Conservation (phyloP, 2,329 filamentous ascomycete species). For the Fusarium irregulare region DNA sequence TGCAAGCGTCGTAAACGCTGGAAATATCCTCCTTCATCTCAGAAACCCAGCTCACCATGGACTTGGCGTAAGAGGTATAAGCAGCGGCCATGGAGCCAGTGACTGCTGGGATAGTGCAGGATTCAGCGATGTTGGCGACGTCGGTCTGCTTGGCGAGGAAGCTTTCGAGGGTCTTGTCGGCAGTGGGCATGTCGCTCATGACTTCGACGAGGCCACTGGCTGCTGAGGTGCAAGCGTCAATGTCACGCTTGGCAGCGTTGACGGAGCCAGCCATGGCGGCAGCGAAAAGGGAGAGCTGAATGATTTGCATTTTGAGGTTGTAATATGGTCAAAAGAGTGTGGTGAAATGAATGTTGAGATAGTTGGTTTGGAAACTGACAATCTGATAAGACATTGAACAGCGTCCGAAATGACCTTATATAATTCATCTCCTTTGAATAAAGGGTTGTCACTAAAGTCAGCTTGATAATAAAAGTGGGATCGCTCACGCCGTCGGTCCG, state of each 20-base stretch:
- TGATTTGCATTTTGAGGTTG: neutral
- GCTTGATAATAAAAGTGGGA: neutral
- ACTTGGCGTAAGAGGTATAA: slow-evolving; percentile 5
- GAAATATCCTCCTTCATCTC: neutral
- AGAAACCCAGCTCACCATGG: slow-evolving; percentile 1
- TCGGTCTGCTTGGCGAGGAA: slow-evolving; percentile 1
- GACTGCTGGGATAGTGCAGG: neutral
- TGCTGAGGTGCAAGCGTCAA: neutral
- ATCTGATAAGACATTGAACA: rapidly evolving
- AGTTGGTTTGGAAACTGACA: neutral
- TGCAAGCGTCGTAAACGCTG: neutral
- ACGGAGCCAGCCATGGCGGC: neutral
- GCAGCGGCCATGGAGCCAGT: neutral
- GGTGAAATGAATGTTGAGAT: neutral
- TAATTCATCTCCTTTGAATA: neutral
- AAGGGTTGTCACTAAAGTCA: neutral
- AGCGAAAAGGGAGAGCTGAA: neutral
- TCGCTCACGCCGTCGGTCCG: neutral
- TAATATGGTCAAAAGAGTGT: neutral
- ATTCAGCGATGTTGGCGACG: neutral
- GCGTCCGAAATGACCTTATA: neutral
- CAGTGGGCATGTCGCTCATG: neutral
- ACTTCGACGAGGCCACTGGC: neutral
- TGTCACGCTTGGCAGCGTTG: neutral
- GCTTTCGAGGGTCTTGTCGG: neutral